Conservation (phyloP, 257 asterid genomes). For the Cynanchum wilfordii region DNA sequence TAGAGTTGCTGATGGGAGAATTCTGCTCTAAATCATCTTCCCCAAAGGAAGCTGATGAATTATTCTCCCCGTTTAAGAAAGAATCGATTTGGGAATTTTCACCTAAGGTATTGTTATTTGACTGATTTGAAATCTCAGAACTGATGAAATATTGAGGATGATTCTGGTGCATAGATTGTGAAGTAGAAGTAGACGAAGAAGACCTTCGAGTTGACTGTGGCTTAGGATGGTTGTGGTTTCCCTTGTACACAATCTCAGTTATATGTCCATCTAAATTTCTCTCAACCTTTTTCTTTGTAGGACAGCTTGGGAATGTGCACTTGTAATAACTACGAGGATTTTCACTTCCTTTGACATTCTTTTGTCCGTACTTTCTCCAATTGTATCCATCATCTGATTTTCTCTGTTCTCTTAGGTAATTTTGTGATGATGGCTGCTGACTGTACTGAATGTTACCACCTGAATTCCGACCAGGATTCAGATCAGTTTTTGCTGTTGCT, state of each 20-base stretch:
- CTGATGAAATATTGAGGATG: slow-evolving; percentile 21
- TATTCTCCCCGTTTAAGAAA: slow-evolving; percentile 45
- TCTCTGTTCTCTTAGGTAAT: slow-evolving; percentile 53
- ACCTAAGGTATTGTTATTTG: slow-evolving; percentile 19
- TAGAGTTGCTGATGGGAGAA: slow-evolving; percentile 59
- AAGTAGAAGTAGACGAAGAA: slow-evolving; percentile 22
- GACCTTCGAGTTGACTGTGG: slow-evolving; percentile 70
- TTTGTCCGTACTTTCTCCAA: slow-evolving; percentile 88
- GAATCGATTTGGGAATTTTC: slow-evolving; percentile 41
- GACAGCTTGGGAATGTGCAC: slow-evolving; percentile 73
- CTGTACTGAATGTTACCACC: slow-evolving; percentile 17
- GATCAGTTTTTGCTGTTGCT: slow-evolving; percentile 16
- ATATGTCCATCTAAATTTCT: slow-evolving; percentile 69
- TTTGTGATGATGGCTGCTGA: slow-evolving; percentile 35
- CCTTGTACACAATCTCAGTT: slow-evolving; percentile 86
- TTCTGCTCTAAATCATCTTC: slow-evolving; percentile 79
- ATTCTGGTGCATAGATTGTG: slow-evolving; percentile 33
- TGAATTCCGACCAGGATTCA: slow-evolving; percentile 20
- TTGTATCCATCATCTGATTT: slow-evolving; percentile 85
- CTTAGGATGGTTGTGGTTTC: slow-evolving; percentile 86
- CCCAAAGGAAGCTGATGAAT: slow-evolving; percentile 74
- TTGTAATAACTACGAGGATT: slow-evolving; percentile 86
- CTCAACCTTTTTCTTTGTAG: slow-evolving; percentile 90
- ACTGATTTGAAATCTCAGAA: slow-evolving; percentile 32
- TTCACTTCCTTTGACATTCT: slow-evolving; percentile 80